These are phyloP conservation scores for Kluyveromyces nonfermentans DNA, from an alignment of 805 yeast species.

Conservation along the genomic window DNA sequence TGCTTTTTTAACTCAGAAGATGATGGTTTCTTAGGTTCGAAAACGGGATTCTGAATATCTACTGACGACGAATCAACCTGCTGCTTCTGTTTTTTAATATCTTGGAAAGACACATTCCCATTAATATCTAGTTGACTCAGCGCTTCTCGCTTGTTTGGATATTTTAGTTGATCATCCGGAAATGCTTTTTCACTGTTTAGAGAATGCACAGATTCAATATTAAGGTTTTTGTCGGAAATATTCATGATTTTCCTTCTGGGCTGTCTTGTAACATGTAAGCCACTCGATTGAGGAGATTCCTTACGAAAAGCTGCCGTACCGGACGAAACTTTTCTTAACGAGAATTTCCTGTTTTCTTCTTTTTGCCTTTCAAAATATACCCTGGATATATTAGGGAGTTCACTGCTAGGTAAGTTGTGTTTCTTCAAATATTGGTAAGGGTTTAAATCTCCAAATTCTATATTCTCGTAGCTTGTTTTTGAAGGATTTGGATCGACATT, in stretches of 20 bases:
- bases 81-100: background rate
- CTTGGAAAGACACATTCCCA: constrained; percentile 6
- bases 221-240: background rate
- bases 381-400: constrained; percentile 30
- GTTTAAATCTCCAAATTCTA: constrained; percentile 32
- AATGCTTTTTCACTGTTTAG: background rate
- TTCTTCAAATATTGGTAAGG: constrained; percentile 33
- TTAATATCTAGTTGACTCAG: constrained; percentile 22
- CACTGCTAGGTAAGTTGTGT: constrained; percentile 30
- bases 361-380: constrained; percentile 31
- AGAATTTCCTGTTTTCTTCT: constrained; percentile 25
- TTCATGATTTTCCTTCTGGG: constrained; percentile 7
- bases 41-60: background rate
- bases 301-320: constrained; percentile 5
- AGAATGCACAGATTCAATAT: constrained; percentile 2
- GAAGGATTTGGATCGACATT: background rate
- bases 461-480: constrained; percentile 5
- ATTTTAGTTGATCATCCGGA: background rate
- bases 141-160: constrained; percentile 19
- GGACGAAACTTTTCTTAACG: constrained; percentile 16
- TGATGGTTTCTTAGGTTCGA: constrained; percentile 2
- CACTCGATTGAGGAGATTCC: constrained; percentile 2
- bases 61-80: background rate
- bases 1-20: constrained; percentile 1
- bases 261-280: constrained; percentile 2